phyloP scores from a whole-genome alignment of 352 stramenopile genomes.

The Halophytophthora polymorphica region DNA sequence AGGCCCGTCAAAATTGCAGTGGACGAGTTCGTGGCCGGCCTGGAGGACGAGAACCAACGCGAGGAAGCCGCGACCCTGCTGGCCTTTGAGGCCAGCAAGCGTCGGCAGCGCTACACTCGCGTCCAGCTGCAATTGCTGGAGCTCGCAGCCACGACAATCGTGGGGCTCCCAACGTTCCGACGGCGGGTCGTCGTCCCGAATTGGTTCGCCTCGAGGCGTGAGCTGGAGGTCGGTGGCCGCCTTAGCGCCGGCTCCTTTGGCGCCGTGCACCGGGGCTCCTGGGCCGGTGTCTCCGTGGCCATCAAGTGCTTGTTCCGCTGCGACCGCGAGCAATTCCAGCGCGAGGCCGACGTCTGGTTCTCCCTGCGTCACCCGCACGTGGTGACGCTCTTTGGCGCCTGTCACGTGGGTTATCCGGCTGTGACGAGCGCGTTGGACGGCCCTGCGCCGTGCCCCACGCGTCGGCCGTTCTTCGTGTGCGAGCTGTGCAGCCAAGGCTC shows the following conservation, averaged over 20 bases:
- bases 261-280: conserved; percentile 24
- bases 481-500: conserved; percentile 26
- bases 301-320: conserved; percentile 34
- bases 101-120: conserved; percentile 22
- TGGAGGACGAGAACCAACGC: conserved; percentile 13
- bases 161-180: conserved; percentile 1
- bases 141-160: conserved; percentile 7
- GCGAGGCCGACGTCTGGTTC: conserved; percentile 35
- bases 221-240: conserved; percentile 18
- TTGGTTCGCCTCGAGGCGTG: conserved; percentile 27
- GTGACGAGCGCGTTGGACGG: conserved; percentile 13
- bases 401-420: conserved; percentile 24
- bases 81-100: conserved; percentile 26
- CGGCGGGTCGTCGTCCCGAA: conserved; percentile 10
- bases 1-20: conserved; percentile 16
- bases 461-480: conserved; percentile 31
- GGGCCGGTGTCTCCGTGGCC: conserved; percentile 28
- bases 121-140: conserved; percentile 18
- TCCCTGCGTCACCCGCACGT: conserved; percentile 35
- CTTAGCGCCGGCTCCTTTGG: conserved; percentile 28
- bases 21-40: conserved; percentile 6
- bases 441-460: conserved; percentile 7
- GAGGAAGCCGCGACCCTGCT: conserved; percentile 21
- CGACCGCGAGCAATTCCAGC: conserved; percentile 25
- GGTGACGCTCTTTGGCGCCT: conserved; percentile 37